These are phyloP conservation scores for Sphaerulina vaccinii DNA, from an alignment of 2,329 filamentous ascomycete genomes.

Conservation along the genomic window DNA sequence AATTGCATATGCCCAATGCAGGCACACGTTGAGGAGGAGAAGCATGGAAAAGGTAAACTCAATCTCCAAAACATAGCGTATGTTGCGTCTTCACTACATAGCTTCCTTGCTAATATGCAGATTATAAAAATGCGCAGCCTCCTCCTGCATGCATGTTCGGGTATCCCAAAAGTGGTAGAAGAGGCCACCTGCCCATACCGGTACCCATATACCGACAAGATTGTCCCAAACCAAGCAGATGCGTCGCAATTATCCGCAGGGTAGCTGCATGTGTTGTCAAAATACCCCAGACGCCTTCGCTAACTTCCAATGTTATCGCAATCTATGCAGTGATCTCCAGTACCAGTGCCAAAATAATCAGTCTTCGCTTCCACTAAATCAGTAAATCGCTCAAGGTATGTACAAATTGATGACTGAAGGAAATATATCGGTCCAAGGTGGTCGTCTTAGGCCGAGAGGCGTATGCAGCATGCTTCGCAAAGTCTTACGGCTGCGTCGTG, in stretches of 20 bases:
- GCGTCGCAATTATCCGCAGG: background rate
- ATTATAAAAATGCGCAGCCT: background rate
- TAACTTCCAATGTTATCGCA: background rate
- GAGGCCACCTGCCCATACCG: background rate
- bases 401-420: background rate
- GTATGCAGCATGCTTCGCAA: background rate
- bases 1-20: too few relatives aligned
- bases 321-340: conserved; percentile 1
- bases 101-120: background rate
- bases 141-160: background rate
- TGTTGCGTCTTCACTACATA: background rate
- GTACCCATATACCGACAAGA: conserved; percentile 3
- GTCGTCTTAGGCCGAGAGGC: background rate
- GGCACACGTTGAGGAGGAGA: too few relatives aligned
- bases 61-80: background rate
- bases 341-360: background rate
- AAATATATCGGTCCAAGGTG: background rate
- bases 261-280: background rate
- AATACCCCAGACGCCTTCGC: conserved; percentile 1
- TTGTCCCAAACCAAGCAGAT: background rate
- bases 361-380: background rate
- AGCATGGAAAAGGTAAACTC: background rate
- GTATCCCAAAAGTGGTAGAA: conserved; percentile 1
- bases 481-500: background rate
- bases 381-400: background rate